phyloP scores from a whole-genome alignment of 2,329 filamentous ascomycete genomes.

The Scedosporium dehoogii region DNA sequence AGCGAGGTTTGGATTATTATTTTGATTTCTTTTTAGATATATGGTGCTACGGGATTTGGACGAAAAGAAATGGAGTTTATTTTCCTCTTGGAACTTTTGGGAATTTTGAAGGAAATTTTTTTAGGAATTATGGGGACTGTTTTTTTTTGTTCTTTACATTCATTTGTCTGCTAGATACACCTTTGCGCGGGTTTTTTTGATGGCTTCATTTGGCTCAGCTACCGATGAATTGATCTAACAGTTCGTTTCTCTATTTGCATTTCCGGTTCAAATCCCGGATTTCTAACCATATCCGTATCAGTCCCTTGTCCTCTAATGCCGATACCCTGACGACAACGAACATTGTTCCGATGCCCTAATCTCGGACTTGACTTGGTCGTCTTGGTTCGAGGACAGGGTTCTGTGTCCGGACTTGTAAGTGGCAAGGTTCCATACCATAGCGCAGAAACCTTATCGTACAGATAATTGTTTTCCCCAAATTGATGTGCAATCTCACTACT shows the following conservation, averaged over 20 bases:
- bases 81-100: neutral
- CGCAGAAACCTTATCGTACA: neutral
- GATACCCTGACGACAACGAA: too few species aligned
- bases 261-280: too few species aligned
- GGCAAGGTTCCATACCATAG: too few species aligned
- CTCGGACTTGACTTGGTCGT: too few species aligned
- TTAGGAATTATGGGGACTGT: neutral
- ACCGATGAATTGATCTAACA: neutral
- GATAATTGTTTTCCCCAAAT: neutral
- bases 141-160: neutral
- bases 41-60: neutral
- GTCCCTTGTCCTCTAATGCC: too few species aligned
- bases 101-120: neutral
- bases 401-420: too few species aligned
- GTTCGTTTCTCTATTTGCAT: neutral
- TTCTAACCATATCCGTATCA: too few species aligned
- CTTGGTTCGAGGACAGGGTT: too few species aligned
- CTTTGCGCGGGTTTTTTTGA: neutral
- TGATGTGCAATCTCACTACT: conserved; percentile 1
- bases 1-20: neutral
- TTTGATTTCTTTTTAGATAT: neutral
- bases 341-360: too few species aligned
- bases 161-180: neutral
- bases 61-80: neutral
- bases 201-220: neutral